These are phyloP conservation scores for Spathaspora passalidarum DNA, from an alignment of 805 yeast species.

Conservation along the genomic window DNA sequence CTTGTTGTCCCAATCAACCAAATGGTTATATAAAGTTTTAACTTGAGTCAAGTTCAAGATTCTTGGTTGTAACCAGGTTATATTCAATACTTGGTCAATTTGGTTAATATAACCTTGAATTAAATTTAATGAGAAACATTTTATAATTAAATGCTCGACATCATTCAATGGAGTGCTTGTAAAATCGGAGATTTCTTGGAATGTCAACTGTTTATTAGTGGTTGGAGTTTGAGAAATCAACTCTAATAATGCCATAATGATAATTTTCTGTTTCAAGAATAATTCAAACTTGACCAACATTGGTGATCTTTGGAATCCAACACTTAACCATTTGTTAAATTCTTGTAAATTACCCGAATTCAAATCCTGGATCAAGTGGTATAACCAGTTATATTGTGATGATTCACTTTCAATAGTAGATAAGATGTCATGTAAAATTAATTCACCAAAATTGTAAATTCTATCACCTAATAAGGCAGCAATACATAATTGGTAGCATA, in stretches of 20 bases:
- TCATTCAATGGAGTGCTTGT: conserved; percentile 69
- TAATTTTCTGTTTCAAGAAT: conserved; percentile 84
- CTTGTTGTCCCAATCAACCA: conserved; percentile 73
- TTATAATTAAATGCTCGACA: conserved; percentile 89
- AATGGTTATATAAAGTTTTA: conserved; percentile 65
- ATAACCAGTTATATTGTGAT: conserved; percentile 64
- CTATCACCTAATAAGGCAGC: conserved; percentile 89
- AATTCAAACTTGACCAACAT: conserved; percentile 54
- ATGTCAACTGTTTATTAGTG: conserved; percentile 68
- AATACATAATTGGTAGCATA: conserved; percentile 68
- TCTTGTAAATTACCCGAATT: conserved; percentile 73
- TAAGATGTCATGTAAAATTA: conserved; percentile 84
- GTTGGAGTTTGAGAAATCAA: conserved; percentile 75
- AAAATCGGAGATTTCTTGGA: conserved; percentile 62
- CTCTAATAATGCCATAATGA: conserved; percentile 89
- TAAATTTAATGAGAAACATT: conserved; percentile 80
- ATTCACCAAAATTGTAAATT: conserved; percentile 94
- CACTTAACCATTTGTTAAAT: conserved; percentile 52
- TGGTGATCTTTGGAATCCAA: conserved; percentile 44
- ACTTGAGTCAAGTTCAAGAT: conserved; percentile 83
- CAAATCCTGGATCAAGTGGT: conserved; percentile 63
- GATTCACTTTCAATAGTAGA: conserved; percentile 40
- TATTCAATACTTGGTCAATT: conserved; percentile 70
- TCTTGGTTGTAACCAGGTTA: conserved; percentile 96
- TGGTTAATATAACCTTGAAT: conserved; percentile 91